Base-by-base conservation (phyloP, 495 filamentous ascomycete genomes). In the Aspergillus haitiensis region DNA sequence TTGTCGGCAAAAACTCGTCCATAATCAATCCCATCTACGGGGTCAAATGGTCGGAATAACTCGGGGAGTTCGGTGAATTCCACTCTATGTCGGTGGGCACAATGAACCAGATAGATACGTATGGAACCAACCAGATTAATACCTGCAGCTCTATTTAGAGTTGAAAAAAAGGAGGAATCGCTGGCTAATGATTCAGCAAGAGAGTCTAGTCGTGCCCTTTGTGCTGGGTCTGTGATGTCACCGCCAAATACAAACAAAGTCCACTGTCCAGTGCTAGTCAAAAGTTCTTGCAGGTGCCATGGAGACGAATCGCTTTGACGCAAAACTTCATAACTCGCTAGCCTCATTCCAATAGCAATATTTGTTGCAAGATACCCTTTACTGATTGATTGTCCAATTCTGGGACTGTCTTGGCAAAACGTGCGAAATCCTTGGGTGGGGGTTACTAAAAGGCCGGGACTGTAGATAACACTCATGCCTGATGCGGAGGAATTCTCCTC, bases 191-290 rank as follows among this genome's bases (percentile, higher is more conserved):
- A 42, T 2, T 34, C 47, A 10, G 56, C 47, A 21, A 86, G 77
- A 1, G 52, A 42, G 0, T 79, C 64, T 0, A 87, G 63, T 21
- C 81, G 67, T 5, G 59, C 33, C 18, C 36, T 64, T 66, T 82
- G 78, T 1, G 11, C 45, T 58, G 64, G 13, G 44, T 71, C 2
- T 12, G 69, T 58, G 13, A 88, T 69, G 63, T 84, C 76, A 8
- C 84, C 85, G 0, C 80, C 82, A 56, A 88, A 86, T n/a, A 87
- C 52, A 27, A 88, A 70, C 52, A 87, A 65, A 7, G 83, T 68
- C 68, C 80, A 88, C 10, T 76, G 70, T 0, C 86, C 85, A 12
- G 56, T 59, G 18, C 56, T 59, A 36, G 31, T 18, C 13, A 51
- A 52, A 84, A 78, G 7, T 61, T 68, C 35, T 60, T 64, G 31